Conservation (phyloP, 208 protist species). For the Trypanosoma brucei region DNA sequence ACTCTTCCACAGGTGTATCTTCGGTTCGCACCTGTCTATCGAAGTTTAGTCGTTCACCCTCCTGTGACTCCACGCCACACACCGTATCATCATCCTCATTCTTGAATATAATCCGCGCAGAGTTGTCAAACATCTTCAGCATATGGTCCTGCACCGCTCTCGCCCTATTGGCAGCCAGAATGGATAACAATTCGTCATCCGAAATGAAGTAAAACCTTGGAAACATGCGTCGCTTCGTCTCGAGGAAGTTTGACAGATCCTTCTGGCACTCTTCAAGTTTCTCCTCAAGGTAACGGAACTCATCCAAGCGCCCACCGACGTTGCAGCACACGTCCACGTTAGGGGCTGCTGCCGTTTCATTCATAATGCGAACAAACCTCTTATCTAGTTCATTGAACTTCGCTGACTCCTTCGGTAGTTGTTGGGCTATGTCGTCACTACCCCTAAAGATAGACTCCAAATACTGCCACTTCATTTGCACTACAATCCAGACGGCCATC, state of each 20-base stretch:
- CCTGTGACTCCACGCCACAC: conserved; percentile 94
- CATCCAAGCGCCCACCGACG: conserved; percentile 86
- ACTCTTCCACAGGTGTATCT: conserved; percentile 94
- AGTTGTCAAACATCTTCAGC: conserved; percentile 99
- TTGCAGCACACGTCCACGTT: conserved; percentile 94
- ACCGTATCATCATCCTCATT: conserved; percentile 86
- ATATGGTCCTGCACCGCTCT: conserved; percentile 97
- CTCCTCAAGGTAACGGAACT: conserved; percentile 88
- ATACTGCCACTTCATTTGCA: conserved; percentile 99
- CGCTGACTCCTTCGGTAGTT: conserved; percentile 97
- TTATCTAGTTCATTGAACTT: conserved; percentile 97
- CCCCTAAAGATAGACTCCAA: conserved; percentile 99
- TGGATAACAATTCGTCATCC: conserved; percentile 98
- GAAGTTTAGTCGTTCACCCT: conserved; percentile 95
- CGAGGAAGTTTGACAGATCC: conserved; percentile 97
- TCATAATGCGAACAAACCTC: conserved; percentile 96
- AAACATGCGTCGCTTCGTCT: conserved; percentile 97
- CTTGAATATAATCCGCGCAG: conserved; percentile 93
- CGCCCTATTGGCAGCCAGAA: conserved; percentile 94
- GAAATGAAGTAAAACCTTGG: conserved; percentile 99
- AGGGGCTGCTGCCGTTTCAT: conserved; percentile 85
- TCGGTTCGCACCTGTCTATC: conserved; percentile 82
- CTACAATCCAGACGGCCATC: conserved; percentile 95
- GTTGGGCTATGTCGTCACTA: conserved; percentile 97
- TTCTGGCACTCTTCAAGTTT: conserved; percentile 98